Percentiles rank a stretch among this genome's conserved stretches.
Conservation (phyloP, 495 filamentous ascomycete genomes). For the Neurospora africana region DNA sequence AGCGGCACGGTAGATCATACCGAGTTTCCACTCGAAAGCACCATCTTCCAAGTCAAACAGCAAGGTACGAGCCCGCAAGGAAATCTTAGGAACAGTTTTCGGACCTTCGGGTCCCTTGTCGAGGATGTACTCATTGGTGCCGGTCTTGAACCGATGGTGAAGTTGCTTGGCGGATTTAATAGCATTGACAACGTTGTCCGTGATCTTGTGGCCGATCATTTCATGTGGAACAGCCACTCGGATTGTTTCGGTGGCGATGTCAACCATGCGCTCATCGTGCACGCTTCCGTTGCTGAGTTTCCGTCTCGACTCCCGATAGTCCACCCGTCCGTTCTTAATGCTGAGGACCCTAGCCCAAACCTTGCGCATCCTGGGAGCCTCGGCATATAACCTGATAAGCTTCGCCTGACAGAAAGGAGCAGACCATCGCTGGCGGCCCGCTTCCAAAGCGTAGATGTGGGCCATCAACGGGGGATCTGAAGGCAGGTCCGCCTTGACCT, state of each 20-base stretch:
- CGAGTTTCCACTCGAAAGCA: slow-evolving; percentile 93
- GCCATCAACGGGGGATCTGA: slow-evolving; percentile 82
- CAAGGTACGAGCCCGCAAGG: slow-evolving; percentile 67
- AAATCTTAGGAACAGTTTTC: slow-evolving; percentile 74
- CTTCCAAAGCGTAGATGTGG: slow-evolving; percentile 70
- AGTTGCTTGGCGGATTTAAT: slow-evolving; percentile 81
- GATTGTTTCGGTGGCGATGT: slow-evolving; percentile 76
- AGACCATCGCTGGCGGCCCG: slow-evolving; percentile 75
- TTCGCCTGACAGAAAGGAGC: slow-evolving; percentile 67
- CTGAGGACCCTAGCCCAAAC: slow-evolving; percentile 81
- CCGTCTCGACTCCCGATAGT: slow-evolving; percentile 63
- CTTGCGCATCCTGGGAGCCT: slow-evolving; percentile 65
- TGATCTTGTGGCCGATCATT: slow-evolving; percentile 77
- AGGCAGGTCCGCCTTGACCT: slow-evolving; percentile 82
- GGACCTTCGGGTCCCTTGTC: slow-evolving; percentile 73
- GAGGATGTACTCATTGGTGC: slow-evolving; percentile 76
- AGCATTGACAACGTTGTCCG: slow-evolving; percentile 84
- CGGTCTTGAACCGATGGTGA: slow-evolving; percentile 79
- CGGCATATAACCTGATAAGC: slow-evolving; percentile 71
- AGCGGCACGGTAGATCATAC: slow-evolving; percentile 81
- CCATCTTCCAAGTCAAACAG: slow-evolving; percentile 92
- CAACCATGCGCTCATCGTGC: slow-evolving; percentile 70
- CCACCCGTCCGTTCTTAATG: slow-evolving; percentile 67
- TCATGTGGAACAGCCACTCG: slow-evolving; percentile 89
- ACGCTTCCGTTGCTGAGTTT: slow-evolving; percentile 50